A percentile compares a stretch with the other conserved stretches of the same genome.
phyloP scores from a whole-genome alignment of 148 eudicot genomes.

The Polygonum maritimum region DNA sequence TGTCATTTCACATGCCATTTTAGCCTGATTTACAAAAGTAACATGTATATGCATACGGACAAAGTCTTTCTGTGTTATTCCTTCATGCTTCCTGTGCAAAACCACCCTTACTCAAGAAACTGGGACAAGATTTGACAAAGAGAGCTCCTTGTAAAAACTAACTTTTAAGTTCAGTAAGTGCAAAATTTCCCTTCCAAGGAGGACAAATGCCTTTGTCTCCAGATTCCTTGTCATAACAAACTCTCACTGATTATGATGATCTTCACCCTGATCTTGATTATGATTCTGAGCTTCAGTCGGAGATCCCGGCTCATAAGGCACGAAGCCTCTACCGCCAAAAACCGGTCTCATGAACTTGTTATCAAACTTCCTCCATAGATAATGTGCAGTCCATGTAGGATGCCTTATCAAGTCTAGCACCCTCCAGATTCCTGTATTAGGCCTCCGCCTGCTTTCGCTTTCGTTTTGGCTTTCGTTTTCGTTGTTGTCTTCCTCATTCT shows the following conservation, averaged over 20 bases:
- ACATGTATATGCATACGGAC: not conserved
- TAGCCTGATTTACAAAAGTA: not conserved
- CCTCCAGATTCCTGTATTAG: constrained; percentile 8
- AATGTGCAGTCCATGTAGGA: constrained; percentile 61
- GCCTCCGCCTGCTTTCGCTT: not conserved
- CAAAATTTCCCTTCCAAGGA: not conserved
- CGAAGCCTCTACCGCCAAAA: constrained; percentile 94
- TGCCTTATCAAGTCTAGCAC: constrained; percentile 41
- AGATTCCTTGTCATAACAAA: not conserved
- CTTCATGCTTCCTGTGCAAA: not conserved
- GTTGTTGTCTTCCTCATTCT: constrained; percentile 10
- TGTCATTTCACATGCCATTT: not conserved
- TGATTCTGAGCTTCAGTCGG: constrained; percentile 48
- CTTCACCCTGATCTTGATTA: constrained; percentile 11
- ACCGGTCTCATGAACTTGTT: constrained; percentile 85
- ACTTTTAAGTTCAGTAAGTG: not conserved
- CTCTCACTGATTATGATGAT: not conserved
- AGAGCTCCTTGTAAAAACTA: not conserved
- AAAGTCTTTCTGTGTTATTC: not conserved
- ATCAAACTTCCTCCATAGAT: constrained; percentile 87
- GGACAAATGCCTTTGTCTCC: not conserved
- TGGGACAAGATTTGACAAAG: not conserved
- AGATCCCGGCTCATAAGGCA: constrained; percentile 62
- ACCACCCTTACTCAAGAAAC: not conserved
- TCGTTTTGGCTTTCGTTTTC: not conserved